These are phyloP conservation scores for Elongisporangium anandrum DNA, from an alignment of 352 stramenopile genomes.

Conservation along the genomic window DNA sequence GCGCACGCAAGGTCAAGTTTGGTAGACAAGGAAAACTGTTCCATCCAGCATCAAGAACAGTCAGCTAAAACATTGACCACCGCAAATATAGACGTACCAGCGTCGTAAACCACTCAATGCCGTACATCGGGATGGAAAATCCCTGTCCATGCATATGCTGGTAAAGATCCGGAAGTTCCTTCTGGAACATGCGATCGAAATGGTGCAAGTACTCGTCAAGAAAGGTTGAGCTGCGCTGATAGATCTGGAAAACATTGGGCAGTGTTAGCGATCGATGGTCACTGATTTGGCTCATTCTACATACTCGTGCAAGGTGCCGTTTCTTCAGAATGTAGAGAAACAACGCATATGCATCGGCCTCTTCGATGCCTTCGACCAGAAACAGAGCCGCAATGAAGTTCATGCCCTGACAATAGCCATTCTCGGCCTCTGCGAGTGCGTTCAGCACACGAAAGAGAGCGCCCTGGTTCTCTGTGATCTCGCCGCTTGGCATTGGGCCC, in stretches of 20 bases:
- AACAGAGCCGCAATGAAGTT: slow-evolving; percentile 88
- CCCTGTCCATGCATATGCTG: slow-evolving; percentile 56
- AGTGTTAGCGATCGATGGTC: not conserved
- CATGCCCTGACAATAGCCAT: slow-evolving; percentile 86
- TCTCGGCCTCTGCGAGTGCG: slow-evolving; percentile 71
- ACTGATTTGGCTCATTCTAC: not conserved
- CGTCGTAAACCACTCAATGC: slow-evolving; percentile 88
- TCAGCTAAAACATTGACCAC: too few species aligned
- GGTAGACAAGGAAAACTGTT: slow-evolving; percentile 75
- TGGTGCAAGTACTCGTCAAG: slow-evolving; percentile 80
- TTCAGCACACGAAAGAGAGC: slow-evolving; percentile 77
- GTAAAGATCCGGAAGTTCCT: slow-evolving; percentile 61
- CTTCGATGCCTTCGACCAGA: slow-evolving; percentile 72
- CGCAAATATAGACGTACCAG: slow-evolving; percentile 35
- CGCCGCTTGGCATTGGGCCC: slow-evolving; percentile 24
- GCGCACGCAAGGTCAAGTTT: slow-evolving; percentile 77
- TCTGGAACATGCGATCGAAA: slow-evolving; percentile 75
- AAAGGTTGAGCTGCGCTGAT: slow-evolving; percentile 78
- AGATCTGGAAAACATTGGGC: slow-evolving; percentile 30
- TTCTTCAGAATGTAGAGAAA: slow-evolving; percentile 84
- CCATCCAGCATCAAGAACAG: not conserved
- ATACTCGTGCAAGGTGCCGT: slow-evolving; percentile 58
- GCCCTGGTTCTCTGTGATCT: slow-evolving; percentile 49
- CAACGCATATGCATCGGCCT: slow-evolving; percentile 75
- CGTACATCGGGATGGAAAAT: slow-evolving; percentile 79